Evolutionary conservation across 2,329 filamentous ascomycete species (phyloP), one percentile per base, ranked within the genome.

Genomic region (Chalara sp.): DNA sequence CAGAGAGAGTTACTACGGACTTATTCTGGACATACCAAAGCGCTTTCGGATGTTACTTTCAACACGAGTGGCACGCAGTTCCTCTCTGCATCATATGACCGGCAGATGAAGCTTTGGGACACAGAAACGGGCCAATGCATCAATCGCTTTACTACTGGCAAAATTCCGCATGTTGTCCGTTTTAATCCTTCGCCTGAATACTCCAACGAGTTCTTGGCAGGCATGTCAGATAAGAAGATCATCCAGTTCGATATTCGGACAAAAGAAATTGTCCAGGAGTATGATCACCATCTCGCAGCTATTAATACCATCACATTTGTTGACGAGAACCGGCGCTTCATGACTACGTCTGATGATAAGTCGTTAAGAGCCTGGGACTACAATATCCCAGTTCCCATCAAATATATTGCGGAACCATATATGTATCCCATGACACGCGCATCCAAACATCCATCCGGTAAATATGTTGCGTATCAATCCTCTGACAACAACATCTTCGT

Each of bases 141-240:
- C 58, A 85, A 82, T 62, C 89, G 89, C 52, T 99, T 95, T 74
- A 89, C 86, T 13, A 95, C 89, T 1, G 92, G 92, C 64, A 95
- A 95, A 73, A 97, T 90, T 11, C 92, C 93, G 5, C 93, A 99
- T 65, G 91, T 96, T 48, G 77, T 99, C 60, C 85, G 88, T 59
- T 97, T 97, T 77, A 95, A 97, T 69, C 91, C 92, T 0, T 81
- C 83, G 46, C 73, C 78, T 0, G 83, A 87, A 49, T 82, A 86
- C 58, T 81, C 84, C 6, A 86, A 93, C 66, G 92, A 97, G 68
- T 99, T 99, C 69, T 72, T 99, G 50, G 91, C 90, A 1, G 93
- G 93, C 63, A 95, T 97, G 89, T 93, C 89, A 37, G 92, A 99
- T 70, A 99, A 99, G 76, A 96, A 96, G 75, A 99, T 99, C 60